A percentile compares a stretch with the other conserved stretches of the same genome.
Evolutionary conservation across 176 grass and related monocot species (phyloP).

Genomic region (Elymus sibiricus): DNA sequence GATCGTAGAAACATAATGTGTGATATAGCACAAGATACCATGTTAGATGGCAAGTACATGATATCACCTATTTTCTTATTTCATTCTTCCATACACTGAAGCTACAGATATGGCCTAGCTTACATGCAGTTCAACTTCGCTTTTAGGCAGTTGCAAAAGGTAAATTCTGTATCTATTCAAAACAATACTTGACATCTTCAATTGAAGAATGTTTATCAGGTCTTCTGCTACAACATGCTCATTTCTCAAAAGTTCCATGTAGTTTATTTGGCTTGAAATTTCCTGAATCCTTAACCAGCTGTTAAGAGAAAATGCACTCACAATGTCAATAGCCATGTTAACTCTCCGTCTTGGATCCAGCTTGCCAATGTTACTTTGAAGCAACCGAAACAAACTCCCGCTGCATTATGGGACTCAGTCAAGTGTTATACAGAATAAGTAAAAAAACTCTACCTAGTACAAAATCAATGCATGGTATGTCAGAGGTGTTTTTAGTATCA

Average conservation of each 20-base stretch:
- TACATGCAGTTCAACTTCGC: background rate
- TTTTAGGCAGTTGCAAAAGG: background rate
- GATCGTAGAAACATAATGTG: background rate
- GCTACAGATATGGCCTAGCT: background rate
- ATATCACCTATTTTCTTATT: background rate
- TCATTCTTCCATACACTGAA: background rate
- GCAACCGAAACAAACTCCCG: constrained; percentile 83
- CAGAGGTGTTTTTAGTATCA: background rate
- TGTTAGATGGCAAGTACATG: constrained; percentile 5
- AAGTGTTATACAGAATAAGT: background rate
- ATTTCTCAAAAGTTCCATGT: background rate
- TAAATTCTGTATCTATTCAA: background rate
- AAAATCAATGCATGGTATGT: background rate
- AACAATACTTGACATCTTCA: background rate
- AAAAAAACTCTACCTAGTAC: background rate
- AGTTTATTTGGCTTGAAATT: constrained; percentile 8
- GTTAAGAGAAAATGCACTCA: constrained; percentile 40
- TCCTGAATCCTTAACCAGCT: background rate
- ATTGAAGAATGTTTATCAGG: background rate
- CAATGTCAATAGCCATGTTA: constrained; percentile 85
- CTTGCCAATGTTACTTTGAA: constrained; percentile 66
- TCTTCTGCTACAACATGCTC: background rate
- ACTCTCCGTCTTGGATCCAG: constrained; percentile 65
- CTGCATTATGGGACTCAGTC: constrained; percentile 37
- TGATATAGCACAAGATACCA: background rate